phyloP scores from a whole-genome alignment of 495 filamentous ascomycete genomes.

The Staphylotrichum tortipilum region DNA sequence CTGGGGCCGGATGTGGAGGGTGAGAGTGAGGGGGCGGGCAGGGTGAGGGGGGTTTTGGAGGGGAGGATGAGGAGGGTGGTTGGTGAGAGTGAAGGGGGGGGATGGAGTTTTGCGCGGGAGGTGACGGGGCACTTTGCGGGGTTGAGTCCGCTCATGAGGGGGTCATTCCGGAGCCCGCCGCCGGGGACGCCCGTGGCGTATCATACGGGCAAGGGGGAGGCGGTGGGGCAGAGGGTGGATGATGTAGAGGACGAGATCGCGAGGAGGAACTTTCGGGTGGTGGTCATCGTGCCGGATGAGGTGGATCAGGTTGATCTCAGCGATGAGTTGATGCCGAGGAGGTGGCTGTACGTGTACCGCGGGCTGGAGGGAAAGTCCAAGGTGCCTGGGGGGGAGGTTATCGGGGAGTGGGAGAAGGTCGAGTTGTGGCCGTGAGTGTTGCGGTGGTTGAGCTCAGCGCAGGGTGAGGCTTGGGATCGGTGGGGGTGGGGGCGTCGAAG shows the following conservation, averaged over 20 bases:
- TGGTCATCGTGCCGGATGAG: conserved; percentile 70
- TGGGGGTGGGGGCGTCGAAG: no score
- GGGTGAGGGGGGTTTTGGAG: conserved; percentile 38
- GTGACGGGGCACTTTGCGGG: conserved; percentile 84
- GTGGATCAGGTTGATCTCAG: conserved; percentile 69
- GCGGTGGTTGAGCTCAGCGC: no score
- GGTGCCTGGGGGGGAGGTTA: conserved; percentile 30
- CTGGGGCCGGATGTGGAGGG: conserved; percentile 50
- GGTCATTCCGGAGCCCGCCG: conserved; percentile 65
- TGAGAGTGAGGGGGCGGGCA: conserved; percentile 33
- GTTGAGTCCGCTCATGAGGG: conserved; percentile 65
- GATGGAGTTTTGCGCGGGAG: conserved; percentile 55
- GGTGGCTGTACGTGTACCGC: conserved; percentile 59
- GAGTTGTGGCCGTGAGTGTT: conserved; percentile 82
- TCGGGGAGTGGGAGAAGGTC: conserved; percentile 59
- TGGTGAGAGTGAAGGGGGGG: conserved; percentile 40
- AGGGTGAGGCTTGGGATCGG: no score
- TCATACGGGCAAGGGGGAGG: conserved; percentile 38
- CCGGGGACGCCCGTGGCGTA: conserved; percentile 54
- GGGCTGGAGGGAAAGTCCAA: conserved; percentile 23
- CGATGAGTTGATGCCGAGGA: conserved; percentile 51
- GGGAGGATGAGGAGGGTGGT: conserved; percentile 35
- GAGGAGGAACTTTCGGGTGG: conserved; percentile 72
- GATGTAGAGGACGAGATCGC: conserved; percentile 62
- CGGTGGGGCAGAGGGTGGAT: conserved; percentile 58